phyloP scores from a whole-genome alignment of 495 filamentous ascomycete species.

The Collariella sp. region DNA sequence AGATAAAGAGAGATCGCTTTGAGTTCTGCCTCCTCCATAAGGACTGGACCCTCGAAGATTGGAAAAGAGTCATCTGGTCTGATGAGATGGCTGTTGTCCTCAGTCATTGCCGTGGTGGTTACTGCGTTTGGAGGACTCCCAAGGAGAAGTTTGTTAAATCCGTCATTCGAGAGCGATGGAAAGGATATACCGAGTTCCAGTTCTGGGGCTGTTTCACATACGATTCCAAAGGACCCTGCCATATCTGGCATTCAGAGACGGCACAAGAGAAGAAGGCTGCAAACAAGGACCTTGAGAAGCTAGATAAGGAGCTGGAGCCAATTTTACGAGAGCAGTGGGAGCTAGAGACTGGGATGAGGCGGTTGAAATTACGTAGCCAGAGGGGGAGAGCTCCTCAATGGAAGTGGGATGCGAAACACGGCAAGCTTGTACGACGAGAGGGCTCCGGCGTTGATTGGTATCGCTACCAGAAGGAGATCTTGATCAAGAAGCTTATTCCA shows the following conservation, averaged over 20 bases:
- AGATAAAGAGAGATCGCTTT: neutral
- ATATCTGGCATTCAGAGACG: slow-evolving; percentile 25
- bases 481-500: slow-evolving; percentile 27
- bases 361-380: neutral
- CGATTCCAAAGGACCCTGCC: slow-evolving; percentile 27
- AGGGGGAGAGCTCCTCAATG: slow-evolving; percentile 12
- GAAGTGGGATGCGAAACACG: slow-evolving; percentile 15
- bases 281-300: slow-evolving; percentile 11
- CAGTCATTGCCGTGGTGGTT: slow-evolving; percentile 11
- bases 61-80: slow-evolving; percentile 9
- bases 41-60: neutral
- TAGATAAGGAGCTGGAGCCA: slow-evolving; percentile 14
- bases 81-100: slow-evolving; percentile 24
- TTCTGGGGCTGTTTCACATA: slow-evolving; percentile 33
- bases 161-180: slow-evolving; percentile 23
- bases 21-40: neutral
- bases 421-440: slow-evolving; percentile 16
- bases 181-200: slow-evolving; percentile 31
- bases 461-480: slow-evolving; percentile 17
- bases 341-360: slow-evolving; percentile 10
- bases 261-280: slow-evolving; percentile 11
- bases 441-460: slow-evolving; percentile 19
- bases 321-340: slow-evolving; percentile 7
- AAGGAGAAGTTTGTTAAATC: slow-evolving; percentile 9
- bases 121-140: slow-evolving; percentile 14